Evolutionary conservation across 345 rosid species (phyloP), one percentile per base, ranked within the genome.

Genomic region (Hibiscus syriacus): DNA sequence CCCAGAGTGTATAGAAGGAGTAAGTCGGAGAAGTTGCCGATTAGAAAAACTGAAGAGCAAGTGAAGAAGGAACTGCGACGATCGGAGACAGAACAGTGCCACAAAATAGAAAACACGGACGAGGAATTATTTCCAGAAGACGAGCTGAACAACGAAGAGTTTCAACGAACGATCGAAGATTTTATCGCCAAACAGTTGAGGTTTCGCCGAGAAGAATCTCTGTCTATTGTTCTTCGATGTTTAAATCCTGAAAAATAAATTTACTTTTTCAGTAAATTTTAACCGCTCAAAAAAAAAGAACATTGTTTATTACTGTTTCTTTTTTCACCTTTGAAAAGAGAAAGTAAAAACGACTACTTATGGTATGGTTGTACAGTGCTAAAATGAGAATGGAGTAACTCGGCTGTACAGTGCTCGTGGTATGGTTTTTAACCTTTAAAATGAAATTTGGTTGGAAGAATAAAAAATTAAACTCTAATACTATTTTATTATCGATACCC

Each of bases 91-190:
- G 85, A 80, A 48, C 81, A 74, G 70, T 57, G 55, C 70, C 54
- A 60, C 30, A 45, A 56, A 34, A 16, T 1, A 0, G 45, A 34
- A n/a, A 61, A 58, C 3, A 2, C 56, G 25, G 71, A 30, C 32
- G 63, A 27, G 53, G 9, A 66, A 60, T 38, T 46, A 20, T 50
- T 68, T 64, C 74, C 72, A 2, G 80, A 80, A 50, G 86, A 86
- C 13, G 75, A 85, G 39, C 27, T 90, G 59, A 93, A 86, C 74
- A 83, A 78, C 67, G 92, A 89, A 71, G 95, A 94, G 73, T 91
- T 91, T 58, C 86, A 89, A 71, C 76, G 81, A 36, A 79, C 82
- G 50, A 74, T 94, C 11, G 97, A 91, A 58, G 95, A 78, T 8
- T 91, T 89, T 78, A 87, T 94, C 45, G 85, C 86, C 0, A 91